These are phyloP conservation scores for Aciculosporium take DNA, from an alignment of 2,329 filamentous ascomycete genomes.

Conservation along the genomic window DNA sequence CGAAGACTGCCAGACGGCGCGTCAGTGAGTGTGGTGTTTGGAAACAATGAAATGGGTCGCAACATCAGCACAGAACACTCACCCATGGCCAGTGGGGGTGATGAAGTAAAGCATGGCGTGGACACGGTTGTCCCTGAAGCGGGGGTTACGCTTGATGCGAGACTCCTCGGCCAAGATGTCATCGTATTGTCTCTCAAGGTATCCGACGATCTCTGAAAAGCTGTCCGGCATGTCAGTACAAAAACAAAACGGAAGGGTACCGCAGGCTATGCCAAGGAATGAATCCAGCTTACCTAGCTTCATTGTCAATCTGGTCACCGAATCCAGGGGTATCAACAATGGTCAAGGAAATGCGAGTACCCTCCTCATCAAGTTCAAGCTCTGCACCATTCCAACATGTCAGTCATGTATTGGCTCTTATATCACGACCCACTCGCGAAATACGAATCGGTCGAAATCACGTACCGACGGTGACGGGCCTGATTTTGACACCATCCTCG, in stretches of 20 bases:
- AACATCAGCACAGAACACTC: slow-evolving; percentile 18
- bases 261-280: not conserved
- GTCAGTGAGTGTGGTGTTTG: slow-evolving; percentile 2
- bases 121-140: slow-evolving; percentile 97
- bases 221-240: slow-evolving; percentile 27
- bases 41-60: not conserved
- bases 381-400: slow-evolving; percentile 35
- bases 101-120: slow-evolving; percentile 99
- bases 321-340: slow-evolving; percentile 98
- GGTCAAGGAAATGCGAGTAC: slow-evolving; percentile 92
- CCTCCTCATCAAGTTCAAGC: slow-evolving; percentile 93
- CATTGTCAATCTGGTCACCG: slow-evolving; percentile 97
- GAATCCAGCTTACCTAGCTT: slow-evolving; percentile 57
- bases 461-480: slow-evolving; percentile 89
- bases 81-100: slow-evolving; percentile 92
- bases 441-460: slow-evolving; percentile 4
- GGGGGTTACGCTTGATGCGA: slow-evolving; percentile 99
- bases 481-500: slow-evolving; percentile 96
- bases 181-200: slow-evolving; percentile 98
- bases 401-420: not conserved
- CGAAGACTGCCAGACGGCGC: slow-evolving; percentile 50
- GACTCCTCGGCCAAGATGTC: slow-evolving; percentile 98
- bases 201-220: slow-evolving; percentile 95
- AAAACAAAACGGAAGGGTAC: not conserved
- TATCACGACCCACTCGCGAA: not conserved